Evolutionary conservation across 768 basidiomycete species (phyloP).

Genomic region (Galerina marginata): DNA sequence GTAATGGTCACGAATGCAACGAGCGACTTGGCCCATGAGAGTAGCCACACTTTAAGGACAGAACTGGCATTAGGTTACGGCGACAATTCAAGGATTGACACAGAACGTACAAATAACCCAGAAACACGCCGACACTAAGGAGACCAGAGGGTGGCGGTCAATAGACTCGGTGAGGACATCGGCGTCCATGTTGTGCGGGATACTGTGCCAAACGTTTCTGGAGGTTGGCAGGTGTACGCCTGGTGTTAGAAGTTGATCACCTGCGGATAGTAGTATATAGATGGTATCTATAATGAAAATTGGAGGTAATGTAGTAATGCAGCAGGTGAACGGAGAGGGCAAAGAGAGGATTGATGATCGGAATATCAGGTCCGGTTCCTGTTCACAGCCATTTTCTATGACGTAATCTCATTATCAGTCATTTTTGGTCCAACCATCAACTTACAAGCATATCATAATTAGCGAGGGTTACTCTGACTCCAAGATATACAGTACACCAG

Average conservation of each 20-base stretch:
- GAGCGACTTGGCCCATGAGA: constrained; percentile 77
- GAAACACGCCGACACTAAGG: constrained; percentile 80
- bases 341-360: constrained; percentile 11
- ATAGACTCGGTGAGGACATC: constrained; percentile 39
- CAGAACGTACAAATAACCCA: constrained; percentile 77
- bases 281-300: constrained; percentile 11
- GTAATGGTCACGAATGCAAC: constrained; percentile 85
- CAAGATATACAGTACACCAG: too few relatives aligned
- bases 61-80: not conserved
- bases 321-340: not conserved
- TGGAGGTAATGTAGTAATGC: not conserved
- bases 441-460: too few relatives aligned
- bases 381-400: not conserved
- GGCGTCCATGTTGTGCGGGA: constrained; percentile 37
- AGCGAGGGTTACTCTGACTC: too few relatives aligned
- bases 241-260: too few relatives aligned
- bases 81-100: not conserved
- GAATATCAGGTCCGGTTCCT: constrained; percentile 16
- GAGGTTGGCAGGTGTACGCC: too few relatives aligned
- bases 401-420: constrained; percentile 9
- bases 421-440: not conserved
- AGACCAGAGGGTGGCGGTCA: constrained; percentile 72
- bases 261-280: not conserved
- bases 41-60: constrained; percentile 67
- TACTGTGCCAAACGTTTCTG: too few relatives aligned